Conservation (phyloP, 768 basidiomycete genomes). For the Amanita pseudoporphyria region DNA sequence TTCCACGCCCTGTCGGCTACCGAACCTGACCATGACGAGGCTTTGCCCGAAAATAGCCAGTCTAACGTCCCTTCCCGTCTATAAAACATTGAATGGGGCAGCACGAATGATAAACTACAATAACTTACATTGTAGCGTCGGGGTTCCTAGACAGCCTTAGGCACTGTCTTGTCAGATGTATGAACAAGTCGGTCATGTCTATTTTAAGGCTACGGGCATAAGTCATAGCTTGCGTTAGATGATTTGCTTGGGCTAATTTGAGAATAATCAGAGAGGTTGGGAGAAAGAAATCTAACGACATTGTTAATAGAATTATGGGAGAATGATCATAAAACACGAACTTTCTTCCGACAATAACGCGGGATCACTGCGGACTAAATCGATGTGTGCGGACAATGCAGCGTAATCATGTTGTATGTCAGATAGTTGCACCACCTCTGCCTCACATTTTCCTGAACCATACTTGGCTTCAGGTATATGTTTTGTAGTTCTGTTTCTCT, state of each 20-base stretch:
- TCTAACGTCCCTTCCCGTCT: constrained; percentile 62
- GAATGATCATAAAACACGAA: constrained; percentile 22
- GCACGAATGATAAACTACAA: constrained; percentile 1
- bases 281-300: constrained; percentile 37
- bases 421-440: constrained; percentile 69
- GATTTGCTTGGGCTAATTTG: constrained; percentile 66
- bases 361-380: constrained; percentile 62
- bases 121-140: constrained; percentile 46
- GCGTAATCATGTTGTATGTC: constrained; percentile 77
- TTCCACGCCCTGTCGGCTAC: constrained; percentile 78
- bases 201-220: constrained; percentile 67
- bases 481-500: constrained; percentile 62
- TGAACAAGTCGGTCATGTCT: constrained; percentile 85
- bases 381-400: constrained; percentile 67
- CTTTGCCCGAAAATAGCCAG: constrained; percentile 78
- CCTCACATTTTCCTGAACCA: constrained; percentile 48
- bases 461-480: constrained; percentile 74
- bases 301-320: constrained; percentile 6
- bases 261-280: constrained; percentile 62
- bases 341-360: constrained; percentile 53
- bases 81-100: constrained; percentile 10
- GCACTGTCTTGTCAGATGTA: constrained; percentile 68
- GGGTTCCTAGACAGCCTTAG: constrained; percentile 60
- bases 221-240: constrained; percentile 71
- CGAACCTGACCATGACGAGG: constrained; percentile 78